Conservation (phyloP, 371 early-diverging fungal genomes). For the Mortierella sp. region DNA sequence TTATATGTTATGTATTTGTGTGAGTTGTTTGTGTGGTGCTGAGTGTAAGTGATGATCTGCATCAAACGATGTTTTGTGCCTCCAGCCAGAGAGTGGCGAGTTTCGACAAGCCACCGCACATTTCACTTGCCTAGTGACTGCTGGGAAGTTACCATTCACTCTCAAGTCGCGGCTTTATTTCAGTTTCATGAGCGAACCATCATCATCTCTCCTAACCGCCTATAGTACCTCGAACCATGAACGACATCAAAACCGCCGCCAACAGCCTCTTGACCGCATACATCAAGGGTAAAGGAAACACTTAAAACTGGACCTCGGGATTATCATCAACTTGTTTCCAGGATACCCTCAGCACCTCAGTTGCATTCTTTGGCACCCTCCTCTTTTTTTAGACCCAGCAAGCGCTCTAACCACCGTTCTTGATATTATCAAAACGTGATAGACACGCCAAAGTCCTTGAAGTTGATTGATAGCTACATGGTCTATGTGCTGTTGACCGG, state of each 20-base stretch:
- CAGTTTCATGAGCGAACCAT: background rate
- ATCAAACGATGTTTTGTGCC: slow-evolving; percentile 2
- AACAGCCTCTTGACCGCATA: slow-evolving; percentile 38
- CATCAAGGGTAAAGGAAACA: slow-evolving; percentile 36
- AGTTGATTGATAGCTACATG: slow-evolving; percentile 94
- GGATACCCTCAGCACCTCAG: background rate
- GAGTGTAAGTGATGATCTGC: slow-evolving; percentile 3
- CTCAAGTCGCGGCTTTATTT: background rate
- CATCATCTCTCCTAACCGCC: slow-evolving; percentile 19
- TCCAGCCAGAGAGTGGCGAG: background rate
- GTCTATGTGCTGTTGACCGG: slow-evolving; percentile 89
- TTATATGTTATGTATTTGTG: background rate
- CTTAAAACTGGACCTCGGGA: background rate
- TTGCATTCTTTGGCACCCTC: background rate
- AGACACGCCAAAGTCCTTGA: slow-evolving; percentile 83
- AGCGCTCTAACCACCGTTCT: background rate
- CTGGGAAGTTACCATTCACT: background rate
- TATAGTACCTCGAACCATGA: slow-evolving; percentile 22
- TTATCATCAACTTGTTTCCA: background rate
- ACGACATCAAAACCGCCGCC: slow-evolving; percentile 41
- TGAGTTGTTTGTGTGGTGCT: background rate
- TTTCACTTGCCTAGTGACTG: background rate
- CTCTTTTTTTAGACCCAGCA: background rate
- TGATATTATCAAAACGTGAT: slow-evolving; percentile 58
- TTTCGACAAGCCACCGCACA: background rate